Evolutionary conservation across 2,329 filamentous ascomycete species (phyloP).

Genomic region (Trichoderma sp.): DNA sequence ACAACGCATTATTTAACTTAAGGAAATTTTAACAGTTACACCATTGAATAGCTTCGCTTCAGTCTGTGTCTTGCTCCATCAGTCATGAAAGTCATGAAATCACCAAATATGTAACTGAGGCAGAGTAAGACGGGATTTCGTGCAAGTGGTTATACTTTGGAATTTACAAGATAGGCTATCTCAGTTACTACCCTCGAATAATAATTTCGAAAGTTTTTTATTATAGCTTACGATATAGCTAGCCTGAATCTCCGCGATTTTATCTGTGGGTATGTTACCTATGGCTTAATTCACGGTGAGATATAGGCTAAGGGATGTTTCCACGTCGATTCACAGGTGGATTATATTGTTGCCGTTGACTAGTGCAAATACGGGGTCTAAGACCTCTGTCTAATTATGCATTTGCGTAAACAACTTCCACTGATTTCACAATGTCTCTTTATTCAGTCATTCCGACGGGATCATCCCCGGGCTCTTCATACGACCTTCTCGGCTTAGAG

Average conservation of each 20-base stretch:
- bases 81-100: background rate
- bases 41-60: background rate
- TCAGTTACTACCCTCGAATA: no score
- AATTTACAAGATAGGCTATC: no score
- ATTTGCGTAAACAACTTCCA: background rate
- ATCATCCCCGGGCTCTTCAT: conserved; percentile 34
- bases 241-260: no score
- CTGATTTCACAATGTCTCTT: background rate
- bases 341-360: background rate
- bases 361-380: background rate
- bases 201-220: no score
- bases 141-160: no score
- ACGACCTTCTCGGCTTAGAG: conserved; percentile 29
- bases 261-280: no score
- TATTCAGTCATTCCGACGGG: background rate
- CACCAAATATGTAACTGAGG: no score
- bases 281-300: background rate
- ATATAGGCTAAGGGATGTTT: background rate
- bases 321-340: background rate
- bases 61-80: background rate
- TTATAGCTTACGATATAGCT: no score
- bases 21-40: background rate
- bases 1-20: background rate
- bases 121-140: no score
- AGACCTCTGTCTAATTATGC: background rate